Evolutionary conservation across 2,329 filamentous ascomycete species (phyloP), one percentile per base, ranked within the genome.

Genomic region (Stemphylium lycopersici): DNA sequence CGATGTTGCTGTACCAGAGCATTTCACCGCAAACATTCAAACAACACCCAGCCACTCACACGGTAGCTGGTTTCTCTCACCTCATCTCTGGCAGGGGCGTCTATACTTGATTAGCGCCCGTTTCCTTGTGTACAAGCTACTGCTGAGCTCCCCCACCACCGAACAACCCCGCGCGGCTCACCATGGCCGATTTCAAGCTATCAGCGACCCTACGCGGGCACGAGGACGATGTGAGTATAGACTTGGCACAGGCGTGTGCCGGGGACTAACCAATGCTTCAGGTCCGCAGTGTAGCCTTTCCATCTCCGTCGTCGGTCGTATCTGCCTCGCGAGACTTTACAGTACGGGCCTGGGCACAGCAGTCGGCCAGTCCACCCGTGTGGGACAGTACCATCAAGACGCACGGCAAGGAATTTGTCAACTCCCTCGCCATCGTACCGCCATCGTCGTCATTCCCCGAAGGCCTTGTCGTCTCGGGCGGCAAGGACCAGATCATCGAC

Each of bases 271-370:
- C 16, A 7, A 3, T 4, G 3, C 13, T 11, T 20, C 64, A 98
- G 93, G 93, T 99, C 66, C 91, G 93, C 67, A 90, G 87, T 61
- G 89, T 96, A 66, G 83, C 83, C 70, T 97, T 93, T 69, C 90
- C 92, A 18, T 83, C 84, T 45, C 79, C 89, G 56, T 84, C 89
- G 61, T 81, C 84, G 40, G 80, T 96, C 56, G 79, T 96, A 62
- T 96, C 95, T 16, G 91, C 91, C 32, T 98, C 95, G 41, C 85
- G 95, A 78, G 95, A 99, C 79, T 90, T 89, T 67, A 96, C 91
- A 13, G 92, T 97, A 48, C 88, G 93, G 43, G 78, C 90, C 63
- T 99, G 95, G 95, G 88, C 86, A 62, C 86, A 87, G 54, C 81
- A 83, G 22, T 84, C 85, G 39, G 78, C 83, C 38, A 81, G 82